phyloP scores from a whole-genome alignment of 2,329 filamentous ascomycete genomes.

The Fusarium albosuccineum region DNA sequence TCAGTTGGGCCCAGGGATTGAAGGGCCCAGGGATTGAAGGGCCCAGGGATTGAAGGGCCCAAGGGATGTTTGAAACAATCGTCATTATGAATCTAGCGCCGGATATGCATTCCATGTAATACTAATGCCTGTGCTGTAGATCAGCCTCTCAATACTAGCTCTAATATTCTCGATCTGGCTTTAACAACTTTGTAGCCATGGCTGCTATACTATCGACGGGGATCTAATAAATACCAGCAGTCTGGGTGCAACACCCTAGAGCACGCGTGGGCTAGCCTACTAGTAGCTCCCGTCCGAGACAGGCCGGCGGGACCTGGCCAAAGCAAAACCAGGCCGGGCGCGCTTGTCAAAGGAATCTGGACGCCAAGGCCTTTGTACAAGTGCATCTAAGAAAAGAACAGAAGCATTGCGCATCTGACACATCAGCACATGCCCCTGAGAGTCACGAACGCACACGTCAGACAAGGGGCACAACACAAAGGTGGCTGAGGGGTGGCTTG shows the following conservation, averaged over 20 bases:
- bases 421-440: background rate
- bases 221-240: background rate
- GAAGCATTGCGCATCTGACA: background rate
- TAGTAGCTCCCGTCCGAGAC: background rate
- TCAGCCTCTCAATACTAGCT: no score
- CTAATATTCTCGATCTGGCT: background rate
- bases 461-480: conserved; percentile 26
- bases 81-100: no score
- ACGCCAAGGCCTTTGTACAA: background rate
- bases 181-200: background rate
- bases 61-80: no score
- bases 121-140: no score
- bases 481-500: conserved; percentile 7
- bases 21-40: no score
- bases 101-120: no score
- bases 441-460: background rate
- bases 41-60: no score
- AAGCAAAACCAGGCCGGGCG: background rate
- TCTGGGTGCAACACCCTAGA: background rate
- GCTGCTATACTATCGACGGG: conserved; percentile 6
- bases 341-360: background rate
- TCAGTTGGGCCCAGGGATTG: no score
- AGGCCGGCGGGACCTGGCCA: background rate
- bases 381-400: background rate
- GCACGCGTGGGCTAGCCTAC: background rate